phyloP scores from a whole-genome alignment of 1,284 basidiomycete genomes.

The Coriolopsis trogii region DNA sequence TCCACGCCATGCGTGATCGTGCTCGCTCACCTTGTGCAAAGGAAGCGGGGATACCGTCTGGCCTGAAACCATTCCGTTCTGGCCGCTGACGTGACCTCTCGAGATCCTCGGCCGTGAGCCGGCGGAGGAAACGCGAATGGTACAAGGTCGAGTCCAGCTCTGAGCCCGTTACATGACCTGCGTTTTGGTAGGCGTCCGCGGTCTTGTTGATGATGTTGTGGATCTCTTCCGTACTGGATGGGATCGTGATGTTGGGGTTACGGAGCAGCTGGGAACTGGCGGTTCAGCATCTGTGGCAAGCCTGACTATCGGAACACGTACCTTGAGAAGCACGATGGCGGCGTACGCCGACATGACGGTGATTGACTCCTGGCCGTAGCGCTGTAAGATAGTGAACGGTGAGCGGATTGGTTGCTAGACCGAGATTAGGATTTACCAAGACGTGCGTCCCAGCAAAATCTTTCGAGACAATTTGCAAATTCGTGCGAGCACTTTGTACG shows the following conservation, averaged over 20 bases:
- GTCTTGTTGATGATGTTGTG: slow-evolving; percentile 64
- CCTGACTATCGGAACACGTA: slow-evolving; percentile 30
- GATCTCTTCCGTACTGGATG: slow-evolving; percentile 62
- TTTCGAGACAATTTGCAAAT: slow-evolving; percentile 66
- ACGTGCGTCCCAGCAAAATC: slow-evolving; percentile 77
- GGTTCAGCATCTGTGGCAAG: not conserved
- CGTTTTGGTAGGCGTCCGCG: slow-evolving; percentile 75
- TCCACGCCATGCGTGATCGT: no score
- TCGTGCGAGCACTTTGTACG: slow-evolving; percentile 69
- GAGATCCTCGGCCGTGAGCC: slow-evolving; percentile 65
- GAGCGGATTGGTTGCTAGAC: not conserved
- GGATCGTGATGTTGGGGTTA: slow-evolving; percentile 53
- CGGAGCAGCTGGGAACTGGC: slow-evolving; percentile 57
- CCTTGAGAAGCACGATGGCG: slow-evolving; percentile 76
- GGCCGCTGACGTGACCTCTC: slow-evolving; percentile 49
- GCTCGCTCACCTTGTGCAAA: slow-evolving; percentile 17
- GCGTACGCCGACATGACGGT: slow-evolving; percentile 84
- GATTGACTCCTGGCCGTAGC: slow-evolving; percentile 80
- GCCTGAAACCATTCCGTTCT: slow-evolving; percentile 10
- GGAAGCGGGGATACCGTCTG: slow-evolving; percentile 13
- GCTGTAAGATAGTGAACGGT: slow-evolving; percentile 43
- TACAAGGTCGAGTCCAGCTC: slow-evolving; percentile 60
- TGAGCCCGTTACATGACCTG: slow-evolving; percentile 60
- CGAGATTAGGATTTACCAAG: slow-evolving; percentile 53
- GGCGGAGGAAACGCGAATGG: slow-evolving; percentile 76